Evolutionary conservation across 441 rosid genomes (phyloP).

Genomic region (Pelargonium australe): DNA sequence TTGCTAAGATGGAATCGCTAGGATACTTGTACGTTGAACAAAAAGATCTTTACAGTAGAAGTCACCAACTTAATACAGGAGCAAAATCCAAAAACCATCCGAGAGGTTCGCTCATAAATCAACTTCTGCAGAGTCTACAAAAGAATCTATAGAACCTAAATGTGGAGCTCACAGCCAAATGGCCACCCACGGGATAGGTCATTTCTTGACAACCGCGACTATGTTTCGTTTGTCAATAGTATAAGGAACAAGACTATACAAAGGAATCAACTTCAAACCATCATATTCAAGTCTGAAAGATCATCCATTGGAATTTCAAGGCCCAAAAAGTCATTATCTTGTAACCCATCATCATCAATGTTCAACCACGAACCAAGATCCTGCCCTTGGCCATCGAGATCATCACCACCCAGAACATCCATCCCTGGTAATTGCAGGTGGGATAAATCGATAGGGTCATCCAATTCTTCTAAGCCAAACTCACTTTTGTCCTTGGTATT

Average conservation of each 20-base stretch:
- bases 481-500: slow-evolving; percentile 46
- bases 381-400: slow-evolving; percentile 46
- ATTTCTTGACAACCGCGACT: slow-evolving; percentile 43
- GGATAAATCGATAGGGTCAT: slow-evolving; percentile 66
- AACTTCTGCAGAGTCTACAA: slow-evolving; percentile 43
- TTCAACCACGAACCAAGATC: slow-evolving; percentile 93
- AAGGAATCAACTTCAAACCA: slow-evolving; percentile 68
- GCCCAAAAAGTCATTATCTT: slow-evolving; percentile 82
- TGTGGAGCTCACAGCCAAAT: slow-evolving; percentile 45
- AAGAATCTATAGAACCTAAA: slow-evolving; percentile 69
- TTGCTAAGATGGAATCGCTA: slow-evolving; percentile 50
- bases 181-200: slow-evolving; percentile 49
- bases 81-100: slow-evolving; percentile 45
- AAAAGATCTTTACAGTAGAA: slow-evolving; percentile 52
- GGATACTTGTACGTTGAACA: slow-evolving; percentile 37
- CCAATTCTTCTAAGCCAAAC: slow-evolving; percentile 57
- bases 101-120: slow-evolving; percentile 42
- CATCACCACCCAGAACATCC: slow-evolving; percentile 55
- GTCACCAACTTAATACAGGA: slow-evolving; percentile 54
- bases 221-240: slow-evolving; percentile 55
- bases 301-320: slow-evolving; percentile 99
- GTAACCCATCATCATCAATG: slow-evolving; percentile 88
- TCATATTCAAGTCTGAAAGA: slow-evolving; percentile 91
- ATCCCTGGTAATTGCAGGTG: slow-evolving; percentile 63
- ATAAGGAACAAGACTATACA: slow-evolving; percentile 84